A percentile compares a stretch with the other conserved stretches of the same genome.
Conservation (phyloP, 139 green algal species). For the Chlorella vulgaris region DNA sequence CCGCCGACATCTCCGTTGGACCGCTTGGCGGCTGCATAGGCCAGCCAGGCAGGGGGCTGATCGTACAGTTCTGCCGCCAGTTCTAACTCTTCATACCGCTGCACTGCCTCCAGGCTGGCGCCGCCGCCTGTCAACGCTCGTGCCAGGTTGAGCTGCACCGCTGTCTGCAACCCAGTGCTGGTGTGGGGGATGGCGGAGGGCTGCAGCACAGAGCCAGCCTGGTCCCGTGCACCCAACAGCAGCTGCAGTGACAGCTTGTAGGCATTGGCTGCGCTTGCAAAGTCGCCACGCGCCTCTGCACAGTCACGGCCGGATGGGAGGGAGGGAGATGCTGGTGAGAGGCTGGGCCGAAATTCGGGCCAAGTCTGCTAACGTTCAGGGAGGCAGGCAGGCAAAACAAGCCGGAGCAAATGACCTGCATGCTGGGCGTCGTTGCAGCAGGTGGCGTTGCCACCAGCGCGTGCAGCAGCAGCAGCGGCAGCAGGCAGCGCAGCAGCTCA, state of each 20-base stretch:
- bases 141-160: constrained; percentile 44
- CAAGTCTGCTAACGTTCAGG: too few relatives aligned
- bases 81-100: constrained; percentile 35
- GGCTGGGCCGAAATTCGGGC: too few relatives aligned
- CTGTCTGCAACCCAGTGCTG: constrained; percentile 10
- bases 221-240: constrained; percentile 12
- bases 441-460: neutral
- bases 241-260: constrained; percentile 41
- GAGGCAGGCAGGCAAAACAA: too few relatives aligned
- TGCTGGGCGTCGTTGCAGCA: neutral
- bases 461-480: neutral
- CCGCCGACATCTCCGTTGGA: constrained; percentile 1
- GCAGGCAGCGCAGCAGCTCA: neutral
- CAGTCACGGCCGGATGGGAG: too few relatives aligned
- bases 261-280: constrained; percentile 18
- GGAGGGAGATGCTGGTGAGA: too few relatives aligned
- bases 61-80: constrained; percentile 7
- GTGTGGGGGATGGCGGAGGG: neutral
- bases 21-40: constrained; percentile 23
- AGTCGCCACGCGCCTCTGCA: constrained; percentile 56
- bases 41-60: constrained; percentile 36
- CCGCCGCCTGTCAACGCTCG: constrained; percentile 29
- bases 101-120: constrained; percentile 1
- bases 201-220: neutral
- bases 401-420: neutral